Evolutionary conservation across 192 early-diverging fungal genomes (phyloP), one percentile per base, ranked within the genome.

Genomic region (Fimicolochytrium jonesii): DNA sequence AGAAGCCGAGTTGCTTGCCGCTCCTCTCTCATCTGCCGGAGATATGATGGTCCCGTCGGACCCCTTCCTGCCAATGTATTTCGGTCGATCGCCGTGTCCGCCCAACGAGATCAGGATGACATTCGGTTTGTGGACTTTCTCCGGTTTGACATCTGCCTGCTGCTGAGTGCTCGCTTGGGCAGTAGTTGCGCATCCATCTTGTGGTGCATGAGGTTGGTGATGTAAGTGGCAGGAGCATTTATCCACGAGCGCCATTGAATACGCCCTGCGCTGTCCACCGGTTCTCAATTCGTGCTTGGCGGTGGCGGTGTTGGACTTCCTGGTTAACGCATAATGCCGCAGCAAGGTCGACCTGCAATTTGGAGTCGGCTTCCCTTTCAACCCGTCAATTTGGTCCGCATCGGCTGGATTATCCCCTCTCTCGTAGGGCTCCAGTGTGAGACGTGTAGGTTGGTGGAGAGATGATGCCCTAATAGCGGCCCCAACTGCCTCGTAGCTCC

Each of bases 151-250:
- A 20, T 25, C 22, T 13, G 26, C 22, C 47, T 25, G 47, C 15
- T 20, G 15, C 10, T 48, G n/a, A 15, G 10, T 7, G 7, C 9
- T 7, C 15, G 11, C 10, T 20, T 36, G 53, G 23, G 7, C 25
- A 33, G 29, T 34, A 3, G 44, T 5, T 5, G 39, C 42, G 43
- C 37, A 58, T 41, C n/a, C 47, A 13, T 13, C 23, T 23, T 20
- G 47, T 23, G 5, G 13, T 30, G 26, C 41, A 26, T n/a, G n/a
- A n/a, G n/a, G n/a, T n/a, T n/a, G n/a, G n/a, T n/a, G n/a, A n/a
- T n/a, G n/a, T 10, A 56, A 28, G 34, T 70, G 68, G 30, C 68
- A 70, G 32, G 42, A 36, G 43, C 68, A 70, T 15, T 43, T 34
- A 1, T 33, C 31, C 34, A 45, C 30, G 20, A 70, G 48, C 5